Evolutionary conservation across 768 basidiomycete species (phyloP), one percentile per base, ranked within the genome.

Genomic region (Russula virescens): DNA sequence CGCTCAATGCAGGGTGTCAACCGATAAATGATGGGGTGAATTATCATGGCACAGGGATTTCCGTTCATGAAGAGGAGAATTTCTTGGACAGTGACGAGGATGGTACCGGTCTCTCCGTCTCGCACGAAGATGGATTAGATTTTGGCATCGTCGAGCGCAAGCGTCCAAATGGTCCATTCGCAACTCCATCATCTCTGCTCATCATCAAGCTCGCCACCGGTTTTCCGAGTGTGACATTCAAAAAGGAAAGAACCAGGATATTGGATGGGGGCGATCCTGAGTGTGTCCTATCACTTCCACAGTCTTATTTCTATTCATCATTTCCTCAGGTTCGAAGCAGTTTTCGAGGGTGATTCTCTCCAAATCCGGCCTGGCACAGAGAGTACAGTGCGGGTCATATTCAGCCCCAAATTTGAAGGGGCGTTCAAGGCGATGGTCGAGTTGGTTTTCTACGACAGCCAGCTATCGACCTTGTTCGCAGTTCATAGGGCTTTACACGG

Each of bases 141-240:
- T 82, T 86, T 55, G 83, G 77, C 4, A 73, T 85, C 43, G 68
- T 86, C 6, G 78, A 81, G n/a, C 68, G 72, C 3, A 59, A 63
- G 0, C 69, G 67, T 21, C 77, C 75, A 1, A 49, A 60, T 11
- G 51, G 28, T 16, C 71, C 69, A 2, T 61, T 67, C 18, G 49
- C 45, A 9, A 61, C 49, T 7, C 58, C 53, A 8, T 25, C n/a
- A 26, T 50, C n/a, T 42, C 70, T 19, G 48, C 52, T 16, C 45
- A 74, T 23, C 19, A 67, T 52, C 62, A 26, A 45, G 56, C 63
- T 21, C 40, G 58, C 28, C 48, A 63, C 21, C 18, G 59, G 38
- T 31, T 43, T 34, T 60, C 31, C 60, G 11, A 43, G 42, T 18
- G 52, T 45, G 57, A 53, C 31, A 2, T 43, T 72, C 35, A 34